Conservation (phyloP, 495 filamentous ascomycete genomes). For the Aspergillus indologenus region DNA sequence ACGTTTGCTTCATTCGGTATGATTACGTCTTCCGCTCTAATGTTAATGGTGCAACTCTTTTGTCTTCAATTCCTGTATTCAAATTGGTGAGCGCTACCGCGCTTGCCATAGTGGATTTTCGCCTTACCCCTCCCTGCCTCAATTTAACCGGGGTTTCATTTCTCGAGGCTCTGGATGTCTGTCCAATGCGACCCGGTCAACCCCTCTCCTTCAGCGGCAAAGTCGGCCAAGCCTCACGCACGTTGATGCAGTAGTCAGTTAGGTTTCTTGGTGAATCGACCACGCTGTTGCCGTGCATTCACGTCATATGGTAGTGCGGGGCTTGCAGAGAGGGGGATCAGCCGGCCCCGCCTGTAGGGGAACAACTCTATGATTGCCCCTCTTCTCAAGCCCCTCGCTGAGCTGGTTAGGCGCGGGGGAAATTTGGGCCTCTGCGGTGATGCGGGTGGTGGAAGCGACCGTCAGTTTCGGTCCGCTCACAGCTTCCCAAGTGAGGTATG, state of each 20-base stretch:
- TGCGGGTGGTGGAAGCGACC: neutral
- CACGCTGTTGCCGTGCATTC: conserved; percentile 2
- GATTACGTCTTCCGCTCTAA: no score
- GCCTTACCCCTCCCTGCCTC: neutral
- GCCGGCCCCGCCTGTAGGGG: neutral
- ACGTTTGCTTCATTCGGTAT: no score
- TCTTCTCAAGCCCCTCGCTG: neutral
- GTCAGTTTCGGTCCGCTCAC: neutral
- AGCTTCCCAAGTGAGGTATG: neutral
- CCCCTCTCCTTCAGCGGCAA: neutral
- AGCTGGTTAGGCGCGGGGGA: neutral
- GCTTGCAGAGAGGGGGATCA: conserved; percentile 5
- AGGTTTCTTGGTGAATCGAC: neutral
- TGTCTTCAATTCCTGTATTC: neutral
- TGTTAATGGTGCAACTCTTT: neutral
- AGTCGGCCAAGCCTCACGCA: neutral
- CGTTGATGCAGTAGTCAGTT: neutral
- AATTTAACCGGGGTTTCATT: neutral
- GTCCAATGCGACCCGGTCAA: neutral
- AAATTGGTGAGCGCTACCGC: neutral
- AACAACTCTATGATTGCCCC: neutral
- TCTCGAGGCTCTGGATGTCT: neutral
- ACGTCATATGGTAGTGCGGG: conserved; percentile 16
- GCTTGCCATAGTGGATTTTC: neutral
- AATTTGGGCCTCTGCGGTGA: neutral